Conservation (phyloP, 23 red algal genomes). For the Gracilaria domingensis region DNA sequence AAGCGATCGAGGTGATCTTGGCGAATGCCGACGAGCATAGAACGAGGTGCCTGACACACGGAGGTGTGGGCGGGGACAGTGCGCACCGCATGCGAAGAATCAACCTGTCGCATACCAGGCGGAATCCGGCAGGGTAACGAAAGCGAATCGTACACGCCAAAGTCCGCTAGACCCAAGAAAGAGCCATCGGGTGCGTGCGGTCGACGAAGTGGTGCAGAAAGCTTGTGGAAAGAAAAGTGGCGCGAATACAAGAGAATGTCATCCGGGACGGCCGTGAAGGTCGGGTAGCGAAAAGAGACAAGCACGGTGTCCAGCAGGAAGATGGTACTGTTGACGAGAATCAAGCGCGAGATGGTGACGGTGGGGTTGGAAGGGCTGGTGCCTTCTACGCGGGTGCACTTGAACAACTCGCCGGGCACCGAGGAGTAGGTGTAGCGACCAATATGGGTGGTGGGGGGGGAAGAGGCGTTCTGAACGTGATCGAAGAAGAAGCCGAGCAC, state of each 20-base stretch:
- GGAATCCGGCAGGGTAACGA: constrained; percentile 11
- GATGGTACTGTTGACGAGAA: constrained; percentile 14
- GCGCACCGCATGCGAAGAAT: not conserved
- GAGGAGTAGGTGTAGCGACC: constrained; percentile 55
- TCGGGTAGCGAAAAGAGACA: constrained; percentile 42
- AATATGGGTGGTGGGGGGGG: not conserved
- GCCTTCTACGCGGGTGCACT: constrained; percentile 37
- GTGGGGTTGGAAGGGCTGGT: constrained; percentile 24
- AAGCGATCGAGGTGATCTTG: constrained; percentile 5
- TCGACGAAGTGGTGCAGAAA: not conserved
- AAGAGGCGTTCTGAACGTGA: constrained; percentile 7
- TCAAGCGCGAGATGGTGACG: constrained; percentile 34
- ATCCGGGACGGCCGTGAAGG: constrained; percentile 21
- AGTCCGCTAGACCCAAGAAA: constrained; percentile 45
- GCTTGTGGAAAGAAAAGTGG: constrained; percentile 50
- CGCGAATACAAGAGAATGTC: constrained; percentile 12
- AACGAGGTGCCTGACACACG: constrained; percentile 16
- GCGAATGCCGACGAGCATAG: constrained; percentile 20
- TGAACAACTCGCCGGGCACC: constrained; percentile 20
- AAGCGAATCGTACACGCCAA: constrained; percentile 55
- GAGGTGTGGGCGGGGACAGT: constrained; percentile 37
- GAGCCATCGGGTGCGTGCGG: constrained; percentile 18
- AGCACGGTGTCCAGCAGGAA: constrained; percentile 54
- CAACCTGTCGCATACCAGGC: constrained; percentile 16
- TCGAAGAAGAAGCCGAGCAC: constrained; percentile 63